phyloP scores from a whole-genome alignment of 495 filamentous ascomycete species.

The Chaetomium fimeti region DNA sequence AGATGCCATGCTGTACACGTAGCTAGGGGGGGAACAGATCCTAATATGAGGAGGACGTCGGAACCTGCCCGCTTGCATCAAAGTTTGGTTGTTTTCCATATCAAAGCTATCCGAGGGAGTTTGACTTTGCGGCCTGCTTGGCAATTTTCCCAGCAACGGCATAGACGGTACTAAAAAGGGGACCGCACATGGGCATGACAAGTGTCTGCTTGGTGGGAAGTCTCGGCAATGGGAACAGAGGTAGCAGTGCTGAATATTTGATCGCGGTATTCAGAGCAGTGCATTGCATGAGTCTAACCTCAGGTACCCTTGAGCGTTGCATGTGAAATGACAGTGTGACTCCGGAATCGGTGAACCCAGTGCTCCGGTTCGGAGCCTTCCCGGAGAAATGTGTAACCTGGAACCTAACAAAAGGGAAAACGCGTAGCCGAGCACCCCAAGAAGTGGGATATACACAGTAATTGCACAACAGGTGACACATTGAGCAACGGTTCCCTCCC shows the following conservation, averaged over 20 bases:
- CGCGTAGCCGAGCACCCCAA: not conserved
- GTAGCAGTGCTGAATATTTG: not conserved
- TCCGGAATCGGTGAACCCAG: slow-evolving; percentile 6
- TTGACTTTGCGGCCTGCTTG: slow-evolving; percentile 20
- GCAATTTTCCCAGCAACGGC: slow-evolving; percentile 9
- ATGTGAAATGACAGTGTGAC: not conserved
- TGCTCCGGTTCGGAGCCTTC: not conserved
- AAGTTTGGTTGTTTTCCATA: slow-evolving; percentile 31
- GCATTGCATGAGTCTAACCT: not conserved
- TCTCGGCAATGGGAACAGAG: slow-evolving; percentile 8
- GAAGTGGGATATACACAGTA: not conserved
- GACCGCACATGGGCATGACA: slow-evolving; percentile 21
- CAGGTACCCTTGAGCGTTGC: not conserved
- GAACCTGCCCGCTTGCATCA: slow-evolving; percentile 27
- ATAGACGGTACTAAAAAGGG: slow-evolving; percentile 26
- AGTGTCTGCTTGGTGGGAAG: slow-evolving; percentile 19
- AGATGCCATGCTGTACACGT: slow-evolving; percentile 18
- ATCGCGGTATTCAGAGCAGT: slow-evolving; percentile 9
- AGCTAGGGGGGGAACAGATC: slow-evolving; percentile 24
- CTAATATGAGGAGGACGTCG: slow-evolving; percentile 30
- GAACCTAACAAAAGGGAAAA: no score
- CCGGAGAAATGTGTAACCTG: no score
- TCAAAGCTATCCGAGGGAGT: slow-evolving; percentile 18
- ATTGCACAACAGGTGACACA: slow-evolving; percentile 10
- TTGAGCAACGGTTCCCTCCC: slow-evolving; percentile 10